Evolutionary conservation across 2,329 filamentous ascomycete genomes (phyloP), one percentile per base, ranked within the genome.

Genomic region (Tolypocladium nubicola): DNA sequence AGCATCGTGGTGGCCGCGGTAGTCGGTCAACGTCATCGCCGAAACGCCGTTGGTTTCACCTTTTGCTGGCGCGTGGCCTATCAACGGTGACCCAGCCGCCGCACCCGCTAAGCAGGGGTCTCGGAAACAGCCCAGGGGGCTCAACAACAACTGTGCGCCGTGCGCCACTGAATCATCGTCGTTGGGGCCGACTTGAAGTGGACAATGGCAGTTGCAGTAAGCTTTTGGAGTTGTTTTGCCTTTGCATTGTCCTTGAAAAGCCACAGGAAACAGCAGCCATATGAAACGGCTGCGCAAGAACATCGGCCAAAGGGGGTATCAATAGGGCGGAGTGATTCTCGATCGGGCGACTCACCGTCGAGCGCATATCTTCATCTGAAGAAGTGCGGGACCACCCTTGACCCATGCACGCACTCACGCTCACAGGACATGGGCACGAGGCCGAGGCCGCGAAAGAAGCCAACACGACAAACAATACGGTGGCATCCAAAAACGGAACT

Each of bases 21-120:
- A 50, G 47, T 33, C 33, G 53, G 55, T 54, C 49, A 55, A 37
- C 58, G 45, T 40, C 30, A 60, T 57, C 64, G 26, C 26, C 26
- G 65, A 66, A 66, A 66, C 65, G 59, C 59, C 57, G 61, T 60
- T 57, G 56, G 65, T 66, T 66, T 66, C 65, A 66, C 54, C 58
- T 56, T 61, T 56, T 52, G 59, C 57, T 45, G 55, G 54, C 53
- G 55, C 45, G 53, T 49, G 56, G 52, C 61, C 64, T 58, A 63
- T 64, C 60, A 59, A 35, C 26, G 23, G 21, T 14, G 43, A 33
- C 38, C 54, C 54, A 41, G 38, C 54, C 26, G 8, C 47, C 33
- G 38, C 19, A 16, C 23, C 54, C 35, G 33, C 30, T 14, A 11
- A 4, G 30, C 30, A 37, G 47, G 47, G 47, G 47, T 50, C 30